Evolutionary conservation across 78 protist species (phyloP).

Genomic region (Bodo saltans): DNA sequence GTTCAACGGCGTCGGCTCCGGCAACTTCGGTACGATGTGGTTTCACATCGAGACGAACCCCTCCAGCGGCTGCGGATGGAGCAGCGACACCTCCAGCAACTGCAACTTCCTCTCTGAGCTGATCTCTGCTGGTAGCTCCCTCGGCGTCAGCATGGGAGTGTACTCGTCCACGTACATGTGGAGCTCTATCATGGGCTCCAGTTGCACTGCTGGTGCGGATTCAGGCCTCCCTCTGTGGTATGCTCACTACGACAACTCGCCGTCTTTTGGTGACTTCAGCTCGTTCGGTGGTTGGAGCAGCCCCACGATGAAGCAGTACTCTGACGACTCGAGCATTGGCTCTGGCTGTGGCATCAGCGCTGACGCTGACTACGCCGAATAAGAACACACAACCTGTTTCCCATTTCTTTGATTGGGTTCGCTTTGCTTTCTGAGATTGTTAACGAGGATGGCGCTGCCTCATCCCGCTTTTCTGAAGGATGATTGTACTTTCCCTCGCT

Average conservation of each 20-base stretch:
- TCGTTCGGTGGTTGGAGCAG: constrained; percentile 51
- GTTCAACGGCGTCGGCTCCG: neutral
- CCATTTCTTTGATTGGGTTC: no score
- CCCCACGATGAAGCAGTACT: constrained; percentile 57
- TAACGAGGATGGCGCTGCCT: no score
- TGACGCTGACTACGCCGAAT: neutral
- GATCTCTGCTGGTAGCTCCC: neutral
- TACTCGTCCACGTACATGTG: constrained; percentile 51
- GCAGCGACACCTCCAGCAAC: neutral
- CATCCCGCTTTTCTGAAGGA: no score
- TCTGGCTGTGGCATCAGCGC: neutral
- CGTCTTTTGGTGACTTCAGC: constrained; percentile 44
- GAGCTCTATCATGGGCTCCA: constrained; percentile 24
- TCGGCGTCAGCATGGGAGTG: constrained; percentile 47
- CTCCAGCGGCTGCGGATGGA: neutral
- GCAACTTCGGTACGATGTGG: constrained; percentile 17
- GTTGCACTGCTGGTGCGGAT: constrained; percentile 22
- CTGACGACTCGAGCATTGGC: neutral
- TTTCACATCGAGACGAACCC: neutral
- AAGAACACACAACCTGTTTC: no score
- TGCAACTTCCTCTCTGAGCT: constrained; percentile 30
- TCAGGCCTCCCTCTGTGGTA: constrained; percentile 42
- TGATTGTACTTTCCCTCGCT: no score
- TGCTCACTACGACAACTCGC: constrained; percentile 36
- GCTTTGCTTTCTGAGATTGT: no score